Percentiles rank a stretch among this genome's conserved stretches.
Evolutionary conservation across 805 yeast species (phyloP).

Genomic region (Candida coquimbonensis): DNA sequence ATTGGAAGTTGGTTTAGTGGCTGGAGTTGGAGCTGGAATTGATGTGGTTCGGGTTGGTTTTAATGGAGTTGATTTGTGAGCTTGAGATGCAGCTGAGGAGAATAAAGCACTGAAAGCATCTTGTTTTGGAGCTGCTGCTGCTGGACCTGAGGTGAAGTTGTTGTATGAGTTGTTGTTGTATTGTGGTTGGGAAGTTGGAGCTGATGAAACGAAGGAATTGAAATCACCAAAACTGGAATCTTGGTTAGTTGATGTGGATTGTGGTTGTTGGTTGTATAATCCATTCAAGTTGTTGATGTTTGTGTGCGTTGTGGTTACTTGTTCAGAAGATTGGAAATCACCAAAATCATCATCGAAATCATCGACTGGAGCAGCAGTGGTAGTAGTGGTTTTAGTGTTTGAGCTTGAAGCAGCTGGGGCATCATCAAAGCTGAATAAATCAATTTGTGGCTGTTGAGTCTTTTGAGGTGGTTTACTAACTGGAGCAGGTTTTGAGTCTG

Average conservation of each 20-base stretch:
- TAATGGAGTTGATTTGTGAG: slow-evolving; percentile 10
- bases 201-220: slow-evolving; percentile 14
- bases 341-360: slow-evolving; percentile 73
- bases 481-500: background rate
- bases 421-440: slow-evolving; percentile 42
- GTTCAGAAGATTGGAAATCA: slow-evolving; percentile 60
- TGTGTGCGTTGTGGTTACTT: slow-evolving; percentile 11
- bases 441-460: slow-evolving; percentile 27
- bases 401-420: slow-evolving; percentile 14
- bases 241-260: slow-evolving; percentile 15
- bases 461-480: background rate
- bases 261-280: slow-evolving; percentile 22
- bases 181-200: slow-evolving; percentile 6
- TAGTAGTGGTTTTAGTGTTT: background rate
- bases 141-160: slow-evolving; percentile 28
- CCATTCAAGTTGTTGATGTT: slow-evolving; percentile 25
- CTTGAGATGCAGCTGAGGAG: slow-evolving; percentile 49
- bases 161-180: slow-evolving; percentile 4
- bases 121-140: slow-evolving; percentile 34
- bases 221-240: slow-evolving; percentile 21
- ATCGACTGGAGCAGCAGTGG: slow-evolving; percentile 19
- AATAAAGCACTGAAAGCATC: slow-evolving; percentile 74
- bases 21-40: slow-evolving; percentile 1
- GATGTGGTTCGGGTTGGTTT: background rate
- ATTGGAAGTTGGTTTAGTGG: background rate